Evolutionary conservation across 1,284 basidiomycete genomes (phyloP).

Genomic region (Boletus subluridellus): DNA sequence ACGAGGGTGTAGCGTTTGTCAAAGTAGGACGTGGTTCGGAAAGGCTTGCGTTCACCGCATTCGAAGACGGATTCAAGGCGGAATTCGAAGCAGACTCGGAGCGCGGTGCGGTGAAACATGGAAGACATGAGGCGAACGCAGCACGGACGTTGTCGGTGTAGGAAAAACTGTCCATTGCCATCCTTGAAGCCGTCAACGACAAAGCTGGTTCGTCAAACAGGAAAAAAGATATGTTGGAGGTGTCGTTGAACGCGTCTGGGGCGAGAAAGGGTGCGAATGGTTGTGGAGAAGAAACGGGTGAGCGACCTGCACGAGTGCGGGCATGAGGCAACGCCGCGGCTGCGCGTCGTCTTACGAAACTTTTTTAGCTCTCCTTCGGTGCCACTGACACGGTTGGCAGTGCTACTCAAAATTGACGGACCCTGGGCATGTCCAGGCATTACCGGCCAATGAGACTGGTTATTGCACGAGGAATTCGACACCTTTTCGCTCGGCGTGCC

Average conservation of each 20-base stretch:
- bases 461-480: too few species aligned
- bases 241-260: neutral
- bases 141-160: slow-evolving; percentile 59
- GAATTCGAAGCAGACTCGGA: slow-evolving; percentile 24
- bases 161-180: slow-evolving; percentile 51
- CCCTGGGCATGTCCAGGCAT: too few species aligned
- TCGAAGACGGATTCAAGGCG: slow-evolving; percentile 1
- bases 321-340: neutral
- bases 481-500: too few species aligned
- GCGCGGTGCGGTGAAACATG: slow-evolving; percentile 44
- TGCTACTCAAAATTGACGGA: too few species aligned
- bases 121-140: slow-evolving; percentile 54
- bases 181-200: neutral
- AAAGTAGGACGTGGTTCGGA: slow-evolving; percentile 36
- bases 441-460: too few species aligned
- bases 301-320: neutral
- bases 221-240: neutral
- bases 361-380: too few species aligned
- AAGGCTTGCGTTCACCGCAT: slow-evolving; percentile 14
- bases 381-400: too few species aligned
- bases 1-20: slow-evolving; percentile 13
- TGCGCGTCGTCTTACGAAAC: neutral
- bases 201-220: neutral
- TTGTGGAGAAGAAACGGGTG: neutral
- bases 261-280: neutral